These are phyloP conservation scores for Suillus bovinus DNA, from an alignment of 768 basidiomycete genomes.

Conservation along the genomic window DNA sequence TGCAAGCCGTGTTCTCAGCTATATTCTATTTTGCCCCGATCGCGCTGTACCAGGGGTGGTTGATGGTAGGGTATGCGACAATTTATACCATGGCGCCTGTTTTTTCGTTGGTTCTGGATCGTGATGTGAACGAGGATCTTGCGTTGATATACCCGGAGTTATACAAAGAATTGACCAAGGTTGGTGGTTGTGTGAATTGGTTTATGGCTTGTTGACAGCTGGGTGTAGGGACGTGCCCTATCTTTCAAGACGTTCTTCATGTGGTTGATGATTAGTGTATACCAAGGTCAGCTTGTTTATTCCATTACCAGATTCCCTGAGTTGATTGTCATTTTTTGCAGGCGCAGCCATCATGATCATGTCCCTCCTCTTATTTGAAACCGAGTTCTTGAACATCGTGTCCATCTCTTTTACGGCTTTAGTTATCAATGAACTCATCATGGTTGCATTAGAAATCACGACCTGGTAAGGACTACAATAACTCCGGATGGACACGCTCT, in stretches of 20 bases:
- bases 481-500: background rate
- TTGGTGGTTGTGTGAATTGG: slow-evolving; percentile 27
- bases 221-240: slow-evolving; percentile 77
- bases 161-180: slow-evolving; percentile 98
- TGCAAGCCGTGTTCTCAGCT: slow-evolving; percentile 95
- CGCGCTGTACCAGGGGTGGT: slow-evolving; percentile 96
- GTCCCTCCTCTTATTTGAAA: slow-evolving; percentile 94
- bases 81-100: slow-evolving; percentile 98
- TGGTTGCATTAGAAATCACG: slow-evolving; percentile 98
- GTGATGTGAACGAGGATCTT: slow-evolving; percentile 93
- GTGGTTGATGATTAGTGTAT: slow-evolving; percentile 96
- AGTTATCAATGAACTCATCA: slow-evolving; percentile 95
- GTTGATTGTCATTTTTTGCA: slow-evolving; percentile 28
- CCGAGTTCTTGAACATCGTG: slow-evolving; percentile 96
- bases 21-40: slow-evolving; percentile 96
- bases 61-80: slow-evolving; percentile 96
- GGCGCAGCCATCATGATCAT: slow-evolving; percentile 99
- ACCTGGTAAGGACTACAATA: slow-evolving; percentile 65
- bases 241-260: slow-evolving; percentile 99
- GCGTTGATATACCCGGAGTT: slow-evolving; percentile 95
- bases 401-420: slow-evolving; percentile 97
- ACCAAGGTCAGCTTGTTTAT: slow-evolving; percentile 68
- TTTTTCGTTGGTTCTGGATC: slow-evolving; percentile 94
- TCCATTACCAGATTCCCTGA: slow-evolving; percentile 4
- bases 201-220: slow-evolving; percentile 8